phyloP scores from a whole-genome alignment of 331 rosid species.

The Malus hybrid region DNA sequence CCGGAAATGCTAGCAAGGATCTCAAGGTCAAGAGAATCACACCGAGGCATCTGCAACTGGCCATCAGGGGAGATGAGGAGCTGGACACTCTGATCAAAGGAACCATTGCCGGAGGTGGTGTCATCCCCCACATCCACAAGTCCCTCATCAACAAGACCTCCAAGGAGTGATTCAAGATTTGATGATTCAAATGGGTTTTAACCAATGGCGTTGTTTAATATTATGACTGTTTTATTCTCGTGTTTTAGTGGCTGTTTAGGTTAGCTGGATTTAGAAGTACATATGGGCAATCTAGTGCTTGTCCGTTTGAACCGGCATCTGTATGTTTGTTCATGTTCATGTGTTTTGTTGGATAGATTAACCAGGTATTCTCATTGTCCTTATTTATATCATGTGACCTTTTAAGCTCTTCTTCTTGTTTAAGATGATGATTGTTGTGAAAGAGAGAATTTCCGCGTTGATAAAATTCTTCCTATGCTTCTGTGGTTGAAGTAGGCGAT shows the following conservation, averaged over 20 bases:
- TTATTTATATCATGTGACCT: background rate
- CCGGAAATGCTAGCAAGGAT: constrained; percentile 97
- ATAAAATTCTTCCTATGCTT: background rate
- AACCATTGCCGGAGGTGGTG: constrained; percentile 98
- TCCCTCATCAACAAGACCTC: constrained; percentile 92
- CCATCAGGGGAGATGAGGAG: constrained; percentile 95
- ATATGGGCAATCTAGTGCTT: constrained; percentile 27
- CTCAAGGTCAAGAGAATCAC: constrained; percentile 95
- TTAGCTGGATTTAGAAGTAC: constrained; percentile 24
- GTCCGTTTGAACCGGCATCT: constrained; percentile 14
- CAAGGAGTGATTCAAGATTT: constrained; percentile 40
- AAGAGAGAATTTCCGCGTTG: background rate
- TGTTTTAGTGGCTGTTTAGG: constrained; percentile 16
- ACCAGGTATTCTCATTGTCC: constrained; percentile 5
- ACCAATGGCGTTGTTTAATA: constrained; percentile 20
- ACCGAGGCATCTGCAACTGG: constrained; percentile 91
- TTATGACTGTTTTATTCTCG: constrained; percentile 11
- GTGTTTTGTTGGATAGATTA: constrained; percentile 16
- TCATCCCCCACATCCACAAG: constrained; percentile 95
- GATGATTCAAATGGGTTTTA: background rate
- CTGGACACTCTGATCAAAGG: constrained; percentile 93
- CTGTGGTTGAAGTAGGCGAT: background rate
- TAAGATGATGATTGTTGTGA: background rate
- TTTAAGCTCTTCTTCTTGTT: background rate
- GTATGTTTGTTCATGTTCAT: constrained; percentile 5